Base-by-base conservation (phyloP, 2,329 filamentous ascomycete species). In the Cladosporium sp. region DNA sequence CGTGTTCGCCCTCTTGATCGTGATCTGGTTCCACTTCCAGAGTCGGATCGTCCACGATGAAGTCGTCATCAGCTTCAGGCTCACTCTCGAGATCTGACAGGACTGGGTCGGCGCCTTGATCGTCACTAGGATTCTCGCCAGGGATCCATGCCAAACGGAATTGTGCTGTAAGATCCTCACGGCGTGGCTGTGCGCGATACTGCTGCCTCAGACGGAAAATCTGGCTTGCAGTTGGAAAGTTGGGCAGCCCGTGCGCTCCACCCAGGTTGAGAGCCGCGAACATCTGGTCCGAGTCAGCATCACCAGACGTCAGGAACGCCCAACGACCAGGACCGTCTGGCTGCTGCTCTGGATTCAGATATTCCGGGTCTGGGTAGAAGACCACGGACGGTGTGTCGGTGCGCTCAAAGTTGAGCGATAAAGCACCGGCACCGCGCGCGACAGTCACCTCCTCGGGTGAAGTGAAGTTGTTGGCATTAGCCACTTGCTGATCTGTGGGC, bases 71-170 rank as follows among this genome's bases (percentile, higher is more conserved):
- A 20, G 20, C 20, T 27, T n/a, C n/a, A n/a, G 19, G 13, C 5
- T 40, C 13, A 15, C n/a, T 9, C 15, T 19, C 18, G 20, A 11
- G 29, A n/a, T n/a, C 18, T 19, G 16, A 16, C 27, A 36, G 18
- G 18, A 25, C 32, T 3, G 41, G 29, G 15, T 22, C 27, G n/a
- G 13, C 32, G 29, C 29, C 20, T 20, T 35, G 18, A 7, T 19
- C 9, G 7, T 36, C 38, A 4, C 8, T 7, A 12, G 15, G 7
- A 4, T 19, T 6, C 47, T 13, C 29, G 29, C 19, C 33, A n/a
- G 38, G 42, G n/a, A 52, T 47, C 57, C 57, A 55, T 20, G 54
- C 50, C 4, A 57, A 20, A 15, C 54, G 45, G 38, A 56, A 46
- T 6, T 51, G 38, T 7, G 36, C 49, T 2, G 54, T 54, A 9